Base-by-base conservation (phyloP, 345 rosid genomes). In the Cardamine resedifolia region DNA sequence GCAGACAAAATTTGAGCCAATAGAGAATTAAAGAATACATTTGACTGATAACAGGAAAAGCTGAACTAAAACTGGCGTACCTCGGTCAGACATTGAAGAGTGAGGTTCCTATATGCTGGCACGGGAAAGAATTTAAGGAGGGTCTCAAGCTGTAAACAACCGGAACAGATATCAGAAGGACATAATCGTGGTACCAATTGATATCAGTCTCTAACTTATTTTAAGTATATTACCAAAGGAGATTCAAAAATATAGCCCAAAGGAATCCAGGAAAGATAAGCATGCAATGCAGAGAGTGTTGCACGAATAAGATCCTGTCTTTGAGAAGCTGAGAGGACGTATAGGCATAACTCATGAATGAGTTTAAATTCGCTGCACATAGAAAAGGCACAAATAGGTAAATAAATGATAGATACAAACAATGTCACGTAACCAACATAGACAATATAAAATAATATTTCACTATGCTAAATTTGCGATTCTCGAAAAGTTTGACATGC, bases 201-300 rank as follows among this genome's bases (percentile, higher is more conserved):
- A 79, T 12, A 81, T 34, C 44, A 49, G 41, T 58, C 53, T 26
- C 63, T 41, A 48, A 47, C 48, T 69, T 56, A 36, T 45, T 47
- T 55, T 4, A 62, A 41, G 69, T 39, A 38, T 78, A 84, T 67
- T 86, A 92, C 99, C 93, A 92, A 64, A 59, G 96, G 88, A 36
- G 99, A 96, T 79, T 96, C 99, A 86, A 96, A 96, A 77, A 96
- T 96, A 80, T 96, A 96, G 76, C 98, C 99, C 82, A 96, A 69
- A 2, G 99, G 99, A 71, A 96, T 96, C 99, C 99, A 92, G 4
- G 99, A 96, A 77, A 96, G 98, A 75, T 90, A 96, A 68, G 98
- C 99, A 84, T 92, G 99, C 82, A 96, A 79, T 8, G 99, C 90
- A 66, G 99, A 90, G 47, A 96, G 78, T 3, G 99, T 96, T 51